Evolutionary conservation across 2,329 filamentous ascomycete species (phyloP).

Genomic region (Ramularia endophylla): DNA sequence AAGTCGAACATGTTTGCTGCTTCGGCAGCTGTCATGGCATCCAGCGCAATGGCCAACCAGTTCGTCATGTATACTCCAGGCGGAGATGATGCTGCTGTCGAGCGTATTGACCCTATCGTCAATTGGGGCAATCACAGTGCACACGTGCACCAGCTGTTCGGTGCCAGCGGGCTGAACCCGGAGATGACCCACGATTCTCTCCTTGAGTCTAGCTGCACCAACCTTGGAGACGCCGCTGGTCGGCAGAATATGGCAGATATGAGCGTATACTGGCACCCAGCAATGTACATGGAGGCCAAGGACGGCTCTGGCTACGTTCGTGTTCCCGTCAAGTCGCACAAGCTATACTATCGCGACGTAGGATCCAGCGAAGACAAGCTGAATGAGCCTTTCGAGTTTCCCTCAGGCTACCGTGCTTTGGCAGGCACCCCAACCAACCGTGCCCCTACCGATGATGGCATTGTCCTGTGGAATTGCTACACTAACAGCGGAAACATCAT

Average conservation of each 20-base stretch:
- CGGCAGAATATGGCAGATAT: slow-evolving; percentile 51
- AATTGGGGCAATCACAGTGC: slow-evolving; percentile 49
- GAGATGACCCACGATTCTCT: slow-evolving; percentile 57
- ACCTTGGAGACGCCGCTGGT: slow-evolving; percentile 20
- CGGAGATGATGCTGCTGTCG: slow-evolving; percentile 39
- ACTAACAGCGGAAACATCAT: slow-evolving; percentile 44
- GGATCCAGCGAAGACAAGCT: slow-evolving; percentile 46
- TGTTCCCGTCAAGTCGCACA: slow-evolving; percentile 58
- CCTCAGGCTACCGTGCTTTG: slow-evolving; percentile 64
- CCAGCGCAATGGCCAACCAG: slow-evolving; percentile 15
- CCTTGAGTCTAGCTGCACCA: slow-evolving; percentile 49
- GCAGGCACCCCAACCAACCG: slow-evolving; percentile 57
- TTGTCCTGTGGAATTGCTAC: slow-evolving; percentile 50
- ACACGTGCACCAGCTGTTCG: slow-evolving; percentile 67
- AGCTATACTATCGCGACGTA: slow-evolving; percentile 62
- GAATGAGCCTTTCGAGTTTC: slow-evolving; percentile 64
- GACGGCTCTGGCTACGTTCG: slow-evolving; percentile 56
- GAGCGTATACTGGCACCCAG: slow-evolving; percentile 72
- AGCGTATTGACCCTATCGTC: slow-evolving; percentile 63
- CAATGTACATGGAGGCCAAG: slow-evolving; percentile 60
- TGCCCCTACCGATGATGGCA: slow-evolving; percentile 45
- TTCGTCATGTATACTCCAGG: slow-evolving; percentile 25
- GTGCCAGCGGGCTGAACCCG: slow-evolving; percentile 59
- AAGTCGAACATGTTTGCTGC: slow-evolving; percentile 7
- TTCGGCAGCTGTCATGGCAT: slow-evolving; percentile 14